Evolutionary conservation across 768 basidiomycete genomes (phyloP), one percentile per base, ranked within the genome.

Genomic region (Phlebiopsis gigantea): DNA sequence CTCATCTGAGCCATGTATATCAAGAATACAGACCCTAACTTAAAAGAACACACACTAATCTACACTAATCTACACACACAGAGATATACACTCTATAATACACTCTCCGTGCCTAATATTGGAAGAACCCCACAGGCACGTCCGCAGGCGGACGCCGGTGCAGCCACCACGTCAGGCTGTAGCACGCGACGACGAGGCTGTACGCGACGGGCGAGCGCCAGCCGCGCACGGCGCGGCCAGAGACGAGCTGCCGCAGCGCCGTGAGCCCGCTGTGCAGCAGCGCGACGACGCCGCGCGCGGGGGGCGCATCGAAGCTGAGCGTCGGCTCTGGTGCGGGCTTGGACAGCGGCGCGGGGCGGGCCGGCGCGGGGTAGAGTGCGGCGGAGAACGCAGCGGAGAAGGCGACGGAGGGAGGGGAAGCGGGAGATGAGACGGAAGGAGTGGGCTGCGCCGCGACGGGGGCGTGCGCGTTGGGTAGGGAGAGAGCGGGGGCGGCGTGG

Each of bases 151-250:
- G 50, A 21, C 50, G n/a, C 19, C 50, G 50, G n/a, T 29, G 4
- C n/a, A 55, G 45, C 43, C 46, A 55, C 54, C 54, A 55, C n/a
- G 54, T 55, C 7, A 55, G 54, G 12, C 26, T 26, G n/a, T 55
- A 55, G 44, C 54, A 55, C 28, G 46, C 19, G 10, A 31, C 44
- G 9, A 44, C 45, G 45, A 55, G 26, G 29, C 28, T 17, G 45
- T 55, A 55, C 25, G 43, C 26, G 26, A 55, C 10, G 17, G 54
- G 54, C 21, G 39, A 25, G 44, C 53, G 53, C 44, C 49, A 51
- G 17, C 49, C 28, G 31, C 31, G 12, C 15, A 19, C 8, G 19
- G 8, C 10, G n/a, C 24, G 15, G 15, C 28, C 17, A 28, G 21
- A 21, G 10, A 30, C 15, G 45, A 30, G 45, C 29, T 3, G 5